Conservation (phyloP, 75 land plant species). For the Ceratopteris richardii region DNA sequence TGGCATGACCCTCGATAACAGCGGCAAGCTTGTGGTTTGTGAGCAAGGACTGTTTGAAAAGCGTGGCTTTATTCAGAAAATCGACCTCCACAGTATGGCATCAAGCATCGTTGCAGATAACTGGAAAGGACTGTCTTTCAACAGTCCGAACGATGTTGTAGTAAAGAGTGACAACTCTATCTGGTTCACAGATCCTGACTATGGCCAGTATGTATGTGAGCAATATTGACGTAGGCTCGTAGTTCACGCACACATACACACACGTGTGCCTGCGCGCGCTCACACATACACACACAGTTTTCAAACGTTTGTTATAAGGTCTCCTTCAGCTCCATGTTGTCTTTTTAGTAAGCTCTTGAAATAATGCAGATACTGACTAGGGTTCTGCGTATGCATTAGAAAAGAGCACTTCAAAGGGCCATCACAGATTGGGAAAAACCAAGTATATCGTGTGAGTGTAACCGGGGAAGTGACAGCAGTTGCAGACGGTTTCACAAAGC, state of each 20-base stretch:
- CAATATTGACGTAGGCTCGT: no score
- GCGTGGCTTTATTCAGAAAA: slow-evolving; percentile 17
- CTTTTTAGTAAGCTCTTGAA: no score
- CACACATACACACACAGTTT: no score
- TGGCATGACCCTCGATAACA: slow-evolving; percentile 20
- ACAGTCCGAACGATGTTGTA: slow-evolving; percentile 26
- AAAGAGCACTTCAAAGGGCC: no score
- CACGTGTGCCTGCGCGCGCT: no score
- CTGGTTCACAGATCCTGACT: slow-evolving; percentile 24
- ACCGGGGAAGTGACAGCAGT: slow-evolving; percentile 16
- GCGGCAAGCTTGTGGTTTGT: slow-evolving; percentile 15
- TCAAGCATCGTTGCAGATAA: slow-evolving; percentile 17
- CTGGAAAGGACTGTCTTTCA: slow-evolving; percentile 19
- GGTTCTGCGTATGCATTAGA: no score
- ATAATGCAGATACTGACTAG: no score
- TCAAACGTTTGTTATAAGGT: no score
- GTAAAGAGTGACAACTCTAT: slow-evolving; percentile 23
- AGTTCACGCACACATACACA: no score
- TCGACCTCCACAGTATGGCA: slow-evolving; percentile 13
- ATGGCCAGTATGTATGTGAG: slow-evolving; percentile 13
- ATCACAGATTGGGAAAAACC: slow-evolving; percentile 2
- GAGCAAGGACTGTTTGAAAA: slow-evolving; percentile 16
- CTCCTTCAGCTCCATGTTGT: no score
- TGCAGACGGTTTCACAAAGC: slow-evolving; percentile 10
- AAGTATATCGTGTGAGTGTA: slow-evolving; percentile 15